Percentiles rank a stretch among this genome's conserved stretches.
phyloP scores from a whole-genome alignment of 2,329 filamentous ascomycete genomes.

The Beauveria australis region DNA sequence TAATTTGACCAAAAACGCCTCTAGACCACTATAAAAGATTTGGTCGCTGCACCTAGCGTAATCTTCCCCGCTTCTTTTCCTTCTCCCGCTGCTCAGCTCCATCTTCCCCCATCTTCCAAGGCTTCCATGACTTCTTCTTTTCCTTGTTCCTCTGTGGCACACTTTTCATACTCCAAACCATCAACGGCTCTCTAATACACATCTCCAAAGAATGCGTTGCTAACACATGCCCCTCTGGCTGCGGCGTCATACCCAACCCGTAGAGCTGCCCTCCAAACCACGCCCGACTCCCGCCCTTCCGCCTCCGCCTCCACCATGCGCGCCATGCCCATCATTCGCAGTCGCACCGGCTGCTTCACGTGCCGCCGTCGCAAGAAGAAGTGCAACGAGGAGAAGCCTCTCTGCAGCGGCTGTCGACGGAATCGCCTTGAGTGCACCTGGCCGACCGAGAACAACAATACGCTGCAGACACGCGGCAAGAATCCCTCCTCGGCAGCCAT shows the following conservation, averaged over 20 bases:
- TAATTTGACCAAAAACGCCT: too few species aligned
- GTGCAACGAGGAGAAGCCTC: constrained; percentile 44
- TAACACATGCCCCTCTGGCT: not conserved
- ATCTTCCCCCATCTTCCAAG: not conserved
- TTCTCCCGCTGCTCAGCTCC: not conserved
- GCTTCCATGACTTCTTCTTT: not conserved
- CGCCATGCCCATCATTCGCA: constrained; percentile 25
- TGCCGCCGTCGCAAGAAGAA: constrained; percentile 46
- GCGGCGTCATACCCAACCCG: not conserved
- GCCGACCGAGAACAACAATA: constrained; percentile 21
- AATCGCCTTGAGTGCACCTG: constrained; percentile 46
- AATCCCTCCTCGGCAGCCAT: not conserved
- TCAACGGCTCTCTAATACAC: not conserved
- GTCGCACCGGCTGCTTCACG: constrained; percentile 37
- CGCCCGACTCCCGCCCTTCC: not conserved
- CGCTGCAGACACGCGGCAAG: constrained; percentile 5
- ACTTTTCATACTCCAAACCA: not conserved
- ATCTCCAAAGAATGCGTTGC: not conserved
- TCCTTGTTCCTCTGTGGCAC: not conserved
- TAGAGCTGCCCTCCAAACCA: not conserved
- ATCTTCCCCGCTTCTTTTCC: not conserved
- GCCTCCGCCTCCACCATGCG: not conserved
- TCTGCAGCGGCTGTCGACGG: constrained; percentile 45
- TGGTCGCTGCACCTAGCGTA: not conserved
- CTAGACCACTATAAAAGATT: not conserved